Evolutionary conservation across 2,329 filamentous ascomycete species (phyloP).

Genomic region (Aquanectria penicillioides): DNA sequence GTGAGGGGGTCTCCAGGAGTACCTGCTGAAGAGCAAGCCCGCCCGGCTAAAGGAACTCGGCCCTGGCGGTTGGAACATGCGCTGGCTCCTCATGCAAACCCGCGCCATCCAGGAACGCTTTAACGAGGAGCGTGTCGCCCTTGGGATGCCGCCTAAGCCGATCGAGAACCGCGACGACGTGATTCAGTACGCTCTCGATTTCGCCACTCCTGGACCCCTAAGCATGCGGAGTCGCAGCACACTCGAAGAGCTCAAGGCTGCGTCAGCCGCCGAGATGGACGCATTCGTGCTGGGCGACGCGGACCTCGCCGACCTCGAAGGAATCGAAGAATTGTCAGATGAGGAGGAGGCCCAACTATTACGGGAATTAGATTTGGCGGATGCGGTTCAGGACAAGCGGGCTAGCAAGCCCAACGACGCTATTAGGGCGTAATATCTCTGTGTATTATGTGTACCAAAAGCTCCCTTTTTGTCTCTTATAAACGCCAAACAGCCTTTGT

Average conservation of each 20-base stretch:
- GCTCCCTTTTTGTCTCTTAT: constrained; percentile 28
- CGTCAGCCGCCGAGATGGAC: constrained; percentile 51
- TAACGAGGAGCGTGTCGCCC: constrained; percentile 67
- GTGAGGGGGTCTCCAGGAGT: constrained; percentile 92
- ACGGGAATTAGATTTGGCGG: constrained; percentile 45
- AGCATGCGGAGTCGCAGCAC: constrained; percentile 49
- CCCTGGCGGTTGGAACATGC: constrained; percentile 86
- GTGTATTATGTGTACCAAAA: constrained; percentile 45
- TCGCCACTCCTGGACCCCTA: constrained; percentile 53
- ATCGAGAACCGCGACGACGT: constrained; percentile 50
- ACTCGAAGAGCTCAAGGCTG: constrained; percentile 50
- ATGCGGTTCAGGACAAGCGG: constrained; percentile 26
- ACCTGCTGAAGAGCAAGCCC: constrained; percentile 83
- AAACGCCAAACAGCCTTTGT: constrained; percentile 39
- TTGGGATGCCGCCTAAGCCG: constrained; percentile 66
- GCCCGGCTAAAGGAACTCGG: constrained; percentile 86
- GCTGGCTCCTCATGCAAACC: constrained; percentile 91
- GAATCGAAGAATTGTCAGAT: constrained; percentile 51
- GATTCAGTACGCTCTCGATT: constrained; percentile 53
- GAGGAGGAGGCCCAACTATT: constrained; percentile 49
- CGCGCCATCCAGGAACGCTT: constrained; percentile 71
- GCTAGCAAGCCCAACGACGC: constrained; percentile 22
- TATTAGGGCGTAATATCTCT: constrained; percentile 36
- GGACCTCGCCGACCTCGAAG: constrained; percentile 50
- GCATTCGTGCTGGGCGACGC: constrained; percentile 58